Conservation (phyloP, 352 stramenopile genomes). For the Aphanomyces cochlioides region DNA sequence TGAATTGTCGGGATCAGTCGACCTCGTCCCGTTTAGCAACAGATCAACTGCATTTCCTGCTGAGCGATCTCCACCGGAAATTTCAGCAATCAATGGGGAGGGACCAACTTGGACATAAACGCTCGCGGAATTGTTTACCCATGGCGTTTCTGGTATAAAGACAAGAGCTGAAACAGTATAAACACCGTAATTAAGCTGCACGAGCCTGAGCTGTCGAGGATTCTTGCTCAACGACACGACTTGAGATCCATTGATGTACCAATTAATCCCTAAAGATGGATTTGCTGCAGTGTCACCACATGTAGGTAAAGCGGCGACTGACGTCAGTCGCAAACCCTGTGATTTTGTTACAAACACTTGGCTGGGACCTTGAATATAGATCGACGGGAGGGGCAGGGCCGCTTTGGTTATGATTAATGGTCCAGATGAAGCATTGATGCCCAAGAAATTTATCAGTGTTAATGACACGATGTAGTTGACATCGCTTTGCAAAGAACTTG, state of each 20-base stretch:
- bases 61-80: background rate
- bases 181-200: background rate
- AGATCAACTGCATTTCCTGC: background rate
- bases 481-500: background rate
- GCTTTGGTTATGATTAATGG: background rate
- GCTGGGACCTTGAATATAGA: conserved; percentile 10
- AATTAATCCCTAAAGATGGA: background rate
- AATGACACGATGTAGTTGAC: background rate
- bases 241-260: background rate
- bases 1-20: conserved; percentile 3
- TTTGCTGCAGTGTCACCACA: conserved; percentile 13
- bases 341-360: background rate
- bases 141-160: background rate
- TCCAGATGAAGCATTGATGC: conserved; percentile 10
- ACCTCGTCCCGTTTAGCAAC: background rate
- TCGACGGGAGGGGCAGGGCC: background rate
- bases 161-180: background rate
- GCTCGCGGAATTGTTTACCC: conserved; percentile 8
- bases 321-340: background rate
- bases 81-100: background rate
- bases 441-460: conserved; percentile 6
- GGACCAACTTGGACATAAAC: background rate
- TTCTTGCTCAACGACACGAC: conserved; percentile 11
- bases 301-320: background rate
- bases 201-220: background rate